Conservation (phyloP, 2,329 filamentous ascomycete genomes). For the Neurospora sp. region DNA sequence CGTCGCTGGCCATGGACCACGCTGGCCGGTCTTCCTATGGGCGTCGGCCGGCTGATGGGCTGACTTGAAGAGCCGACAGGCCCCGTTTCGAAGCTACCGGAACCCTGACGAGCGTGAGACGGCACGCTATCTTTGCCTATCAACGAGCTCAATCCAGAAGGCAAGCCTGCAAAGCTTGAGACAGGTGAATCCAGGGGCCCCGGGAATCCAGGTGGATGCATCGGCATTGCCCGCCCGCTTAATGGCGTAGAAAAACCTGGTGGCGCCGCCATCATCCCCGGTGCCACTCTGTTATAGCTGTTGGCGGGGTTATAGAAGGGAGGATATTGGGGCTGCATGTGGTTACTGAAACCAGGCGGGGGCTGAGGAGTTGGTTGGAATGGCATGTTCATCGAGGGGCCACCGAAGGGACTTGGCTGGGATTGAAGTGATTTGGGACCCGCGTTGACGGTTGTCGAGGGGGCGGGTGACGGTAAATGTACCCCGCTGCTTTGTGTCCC, state of each 20-base stretch:
- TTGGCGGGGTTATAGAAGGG: slow-evolving; percentile 25
- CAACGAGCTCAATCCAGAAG: slow-evolving; percentile 27
- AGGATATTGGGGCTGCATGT: slow-evolving; percentile 43
- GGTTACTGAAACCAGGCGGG: slow-evolving; percentile 44
- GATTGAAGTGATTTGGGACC: slow-evolving; percentile 34
- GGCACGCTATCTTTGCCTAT: slow-evolving; percentile 28
- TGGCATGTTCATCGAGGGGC: slow-evolving; percentile 48
- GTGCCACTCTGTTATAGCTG: slow-evolving; percentile 26
- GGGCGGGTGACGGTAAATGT: slow-evolving; percentile 10
- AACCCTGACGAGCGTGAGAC: slow-evolving; percentile 66
- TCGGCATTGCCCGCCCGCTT: slow-evolving; percentile 33
- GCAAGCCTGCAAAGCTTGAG: slow-evolving; percentile 27
- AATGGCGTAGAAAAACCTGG: slow-evolving; percentile 38
- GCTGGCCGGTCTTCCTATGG: slow-evolving; percentile 80
- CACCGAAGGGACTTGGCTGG: slow-evolving; percentile 40
- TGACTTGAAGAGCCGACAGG: slow-evolving; percentile 38
- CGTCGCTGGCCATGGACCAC: slow-evolving; percentile 43
- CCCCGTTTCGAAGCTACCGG: slow-evolving; percentile 52
- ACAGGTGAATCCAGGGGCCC: slow-evolving; percentile 32
- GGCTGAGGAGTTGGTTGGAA: slow-evolving; percentile 33
- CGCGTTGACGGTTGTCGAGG: slow-evolving; percentile 55
- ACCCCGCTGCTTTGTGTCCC: slow-evolving; percentile 15
- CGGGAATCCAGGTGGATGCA: slow-evolving; percentile 42
- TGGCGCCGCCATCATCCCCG: slow-evolving; percentile 38
- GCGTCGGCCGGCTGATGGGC: slow-evolving; percentile 71